Evolutionary conservation across 2,329 filamentous ascomycete species (phyloP).

Genomic region (Pyricularia pennisetigena): DNA sequence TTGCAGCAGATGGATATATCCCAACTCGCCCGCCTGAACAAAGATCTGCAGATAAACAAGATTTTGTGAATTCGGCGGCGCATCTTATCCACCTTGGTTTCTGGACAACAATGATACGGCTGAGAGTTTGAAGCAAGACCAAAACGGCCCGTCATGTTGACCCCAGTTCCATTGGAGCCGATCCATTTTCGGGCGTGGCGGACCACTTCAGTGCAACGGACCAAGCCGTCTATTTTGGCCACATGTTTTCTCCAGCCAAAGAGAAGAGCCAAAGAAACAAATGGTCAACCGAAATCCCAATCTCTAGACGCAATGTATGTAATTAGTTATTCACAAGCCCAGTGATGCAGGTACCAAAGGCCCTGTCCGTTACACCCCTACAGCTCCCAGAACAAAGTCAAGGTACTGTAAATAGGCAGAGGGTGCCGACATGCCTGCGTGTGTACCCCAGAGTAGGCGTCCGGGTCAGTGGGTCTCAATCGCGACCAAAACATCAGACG

Average conservation of each 20-base stretch:
- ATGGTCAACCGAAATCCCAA: not conserved
- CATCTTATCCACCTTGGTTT: not conserved
- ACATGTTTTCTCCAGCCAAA: not conserved
- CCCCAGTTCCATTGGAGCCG: not conserved
- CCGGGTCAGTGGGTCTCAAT: not conserved
- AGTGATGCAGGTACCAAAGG: not conserved
- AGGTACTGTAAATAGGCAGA: not conserved
- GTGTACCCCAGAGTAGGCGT: not conserved
- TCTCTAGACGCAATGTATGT: not conserved
- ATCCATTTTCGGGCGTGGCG: not conserved
- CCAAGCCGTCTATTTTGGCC: not conserved
- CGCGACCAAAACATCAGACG: not conserved
- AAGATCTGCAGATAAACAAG: not conserved
- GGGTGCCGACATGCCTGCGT: not conserved
- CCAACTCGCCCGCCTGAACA: too few relatives aligned
- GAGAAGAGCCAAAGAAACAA: not conserved
- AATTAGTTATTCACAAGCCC: not conserved
- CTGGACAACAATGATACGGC: not conserved
- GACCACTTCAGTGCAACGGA: not conserved
- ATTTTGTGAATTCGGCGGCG: not conserved
- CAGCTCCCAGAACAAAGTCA: not conserved
- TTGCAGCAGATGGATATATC: not conserved
- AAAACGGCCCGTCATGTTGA: not conserved
- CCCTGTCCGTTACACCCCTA: not conserved
- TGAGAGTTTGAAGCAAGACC: not conserved